phyloP scores from a whole-genome alignment of 768 basidiomycete species.

The Tylopilus plumbeoviolaceoides region DNA sequence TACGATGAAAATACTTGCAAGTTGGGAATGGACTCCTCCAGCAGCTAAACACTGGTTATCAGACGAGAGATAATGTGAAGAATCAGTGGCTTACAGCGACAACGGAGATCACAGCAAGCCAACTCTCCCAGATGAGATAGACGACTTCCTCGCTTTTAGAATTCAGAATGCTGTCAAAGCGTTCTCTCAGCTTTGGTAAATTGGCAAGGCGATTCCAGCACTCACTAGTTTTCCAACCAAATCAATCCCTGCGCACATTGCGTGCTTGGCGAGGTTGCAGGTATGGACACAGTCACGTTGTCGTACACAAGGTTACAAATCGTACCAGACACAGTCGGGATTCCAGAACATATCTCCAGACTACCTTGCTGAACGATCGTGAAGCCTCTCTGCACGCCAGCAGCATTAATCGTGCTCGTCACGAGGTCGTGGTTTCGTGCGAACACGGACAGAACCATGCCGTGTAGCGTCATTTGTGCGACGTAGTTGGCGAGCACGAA shows the following conservation, averaged over 20 bases:
- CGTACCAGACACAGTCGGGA: constrained; percentile 32
- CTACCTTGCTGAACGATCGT: constrained; percentile 14
- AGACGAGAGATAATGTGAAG: neutral
- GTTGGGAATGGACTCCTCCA: constrained; percentile 51
- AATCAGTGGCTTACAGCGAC: constrained; percentile 37
- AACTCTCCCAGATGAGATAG: constrained; percentile 42
- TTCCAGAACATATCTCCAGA: constrained; percentile 36
- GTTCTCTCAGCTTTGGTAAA: neutral
- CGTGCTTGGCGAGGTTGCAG: constrained; percentile 7
- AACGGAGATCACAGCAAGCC: constrained; percentile 44
- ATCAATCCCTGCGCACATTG: constrained; percentile 41
- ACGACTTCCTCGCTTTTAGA: constrained; percentile 46
- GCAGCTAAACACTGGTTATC: constrained; percentile 31
- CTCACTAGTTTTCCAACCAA: constrained; percentile 47
- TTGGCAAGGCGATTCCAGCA: neutral
- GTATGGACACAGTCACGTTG: constrained; percentile 1
- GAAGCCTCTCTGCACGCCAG: constrained; percentile 24
- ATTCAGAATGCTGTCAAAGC: constrained; percentile 19
- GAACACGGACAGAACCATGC: constrained; percentile 36
- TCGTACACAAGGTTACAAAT: constrained; percentile 17
- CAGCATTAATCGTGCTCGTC: constrained; percentile 27
- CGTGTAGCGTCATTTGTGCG: constrained; percentile 40
- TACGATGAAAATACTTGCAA: constrained; percentile 28
- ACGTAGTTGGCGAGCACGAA: constrained; percentile 41
- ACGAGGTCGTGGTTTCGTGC: constrained; percentile 32